These are phyloP conservation scores for Vickermania ingenoplastis DNA, from an alignment of 208 protist species.

Conservation along the genomic window DNA sequence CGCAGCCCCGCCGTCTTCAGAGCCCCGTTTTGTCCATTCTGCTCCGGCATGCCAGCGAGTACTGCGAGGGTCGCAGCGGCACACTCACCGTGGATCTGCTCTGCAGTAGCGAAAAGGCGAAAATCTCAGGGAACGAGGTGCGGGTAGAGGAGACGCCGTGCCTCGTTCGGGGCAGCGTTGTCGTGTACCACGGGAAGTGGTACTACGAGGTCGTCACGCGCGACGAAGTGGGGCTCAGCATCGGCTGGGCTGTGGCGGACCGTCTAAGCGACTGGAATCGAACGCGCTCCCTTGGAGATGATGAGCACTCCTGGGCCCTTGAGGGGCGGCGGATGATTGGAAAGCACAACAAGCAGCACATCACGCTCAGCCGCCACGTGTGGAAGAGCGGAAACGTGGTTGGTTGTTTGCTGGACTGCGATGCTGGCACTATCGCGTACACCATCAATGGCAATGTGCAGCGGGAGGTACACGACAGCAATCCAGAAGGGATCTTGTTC, in stretches of 20 bases:
- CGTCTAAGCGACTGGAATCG: slow-evolving; percentile 6
- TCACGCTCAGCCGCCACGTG: slow-evolving; percentile 29
- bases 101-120: slow-evolving; percentile 20
- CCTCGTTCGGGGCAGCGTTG: slow-evolving; percentile 57
- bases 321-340: slow-evolving; percentile 71
- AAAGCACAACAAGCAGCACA: slow-evolving; percentile 51
- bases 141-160: slow-evolving; percentile 43
- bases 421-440: slow-evolving; percentile 57
- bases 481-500: slow-evolving; percentile 18
- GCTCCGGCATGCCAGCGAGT: slow-evolving; percentile 3
- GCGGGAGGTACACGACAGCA: slow-evolving; percentile 17
- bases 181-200: slow-evolving; percentile 63
- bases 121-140: slow-evolving; percentile 19
- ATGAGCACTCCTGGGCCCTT: slow-evolving; percentile 69
- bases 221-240: slow-evolving; percentile 9
- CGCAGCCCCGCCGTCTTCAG: not conserved
- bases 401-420: slow-evolving; percentile 82
- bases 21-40: slow-evolving; percentile 9
- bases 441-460: slow-evolving; percentile 62
- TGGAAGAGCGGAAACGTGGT: slow-evolving; percentile 83
- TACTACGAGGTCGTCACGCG: slow-evolving; percentile 80
- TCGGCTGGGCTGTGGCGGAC: slow-evolving; percentile 6
- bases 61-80: slow-evolving; percentile 38
- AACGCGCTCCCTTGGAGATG: slow-evolving; percentile 43
- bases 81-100: slow-evolving; percentile 45